Percentiles rank a stretch among this genome's conserved stretches.
These are phyloP conservation scores for Rhodofomes roseus DNA, from an alignment of 1,284 basidiomycete species.

Conservation along the genomic window DNA sequence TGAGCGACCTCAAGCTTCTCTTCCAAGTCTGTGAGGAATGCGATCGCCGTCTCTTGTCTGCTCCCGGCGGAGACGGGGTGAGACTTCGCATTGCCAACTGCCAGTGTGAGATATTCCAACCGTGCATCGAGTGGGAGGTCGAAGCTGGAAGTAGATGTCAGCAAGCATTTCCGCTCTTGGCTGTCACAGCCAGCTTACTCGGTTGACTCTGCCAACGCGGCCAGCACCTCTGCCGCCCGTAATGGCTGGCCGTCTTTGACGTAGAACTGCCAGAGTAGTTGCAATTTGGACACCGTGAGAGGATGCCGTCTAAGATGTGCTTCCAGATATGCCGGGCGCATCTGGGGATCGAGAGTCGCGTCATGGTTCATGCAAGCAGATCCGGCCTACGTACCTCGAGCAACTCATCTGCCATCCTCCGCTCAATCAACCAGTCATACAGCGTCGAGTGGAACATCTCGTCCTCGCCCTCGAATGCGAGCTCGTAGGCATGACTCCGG, in stretches of 20 bases:
- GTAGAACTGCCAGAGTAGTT: conserved; percentile 96
- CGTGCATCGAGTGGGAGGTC: conserved; percentile 68
- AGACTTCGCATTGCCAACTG: conserved; percentile 94
- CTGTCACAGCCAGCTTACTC: conserved; percentile 47
- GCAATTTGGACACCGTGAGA: conserved; percentile 77
- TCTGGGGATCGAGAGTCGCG: conserved; percentile 37
- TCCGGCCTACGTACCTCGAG: conserved; percentile 66
- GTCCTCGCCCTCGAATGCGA: conserved; percentile 83
- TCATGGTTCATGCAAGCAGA: neutral
- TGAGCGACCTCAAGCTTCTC: conserved; percentile 97
- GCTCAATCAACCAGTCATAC: conserved; percentile 90
- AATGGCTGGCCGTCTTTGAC: conserved; percentile 86
- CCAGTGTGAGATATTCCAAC: conserved; percentile 88
- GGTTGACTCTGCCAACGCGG: conserved; percentile 82
- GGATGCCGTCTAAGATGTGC: conserved; percentile 83
- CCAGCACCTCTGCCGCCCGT: conserved; percentile 84
- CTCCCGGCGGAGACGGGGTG: conserved; percentile 77
- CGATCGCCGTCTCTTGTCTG: conserved; percentile 80
- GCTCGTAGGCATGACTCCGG: conserved; percentile 71
- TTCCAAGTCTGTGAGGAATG: conserved; percentile 89
- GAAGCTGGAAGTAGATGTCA: conserved; percentile 52
- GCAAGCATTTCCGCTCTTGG: no score
- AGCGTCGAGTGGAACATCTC: conserved; percentile 92
- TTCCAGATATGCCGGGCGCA: conserved; percentile 83
- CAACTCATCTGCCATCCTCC: conserved; percentile 82